Percentiles rank a stretch among this genome's conserved stretches.
Conservation (phyloP, 805 yeast genomes). For the Kluyveromyces wickerhamii region DNA sequence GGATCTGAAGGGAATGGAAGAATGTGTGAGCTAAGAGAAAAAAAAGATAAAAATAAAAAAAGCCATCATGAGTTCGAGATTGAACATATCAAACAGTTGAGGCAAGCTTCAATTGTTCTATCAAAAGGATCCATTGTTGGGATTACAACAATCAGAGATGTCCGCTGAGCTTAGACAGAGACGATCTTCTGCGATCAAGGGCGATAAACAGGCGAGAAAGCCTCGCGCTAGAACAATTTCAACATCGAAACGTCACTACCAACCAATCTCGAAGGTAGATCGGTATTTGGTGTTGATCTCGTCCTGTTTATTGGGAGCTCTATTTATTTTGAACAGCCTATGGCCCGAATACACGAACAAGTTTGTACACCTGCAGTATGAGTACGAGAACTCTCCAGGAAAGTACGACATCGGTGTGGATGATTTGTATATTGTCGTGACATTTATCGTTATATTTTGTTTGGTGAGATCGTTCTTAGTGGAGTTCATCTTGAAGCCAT, state of each 20-base stretch:
- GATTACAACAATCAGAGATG: not conserved
- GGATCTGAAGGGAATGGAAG: too few relatives aligned
- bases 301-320: conserved; percentile 12
- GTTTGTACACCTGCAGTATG: conserved; percentile 37
- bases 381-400: conserved; percentile 16
- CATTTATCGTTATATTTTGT: conserved; percentile 48
- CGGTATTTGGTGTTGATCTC: conserved; percentile 27
- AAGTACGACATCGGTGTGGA: conserved; percentile 48
- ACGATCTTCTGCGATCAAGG: not conserved
- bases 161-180: conserved; percentile 2
- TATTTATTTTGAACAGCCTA: conserved; percentile 20
- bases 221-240: not conserved
- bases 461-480: conserved; percentile 55
- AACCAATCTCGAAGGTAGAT: conserved; percentile 14
- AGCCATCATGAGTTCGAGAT: too few relatives aligned
- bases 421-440: conserved; percentile 46
- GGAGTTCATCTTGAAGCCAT: conserved; percentile 48
- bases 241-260: conserved; percentile 5
- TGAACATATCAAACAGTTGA: too few relatives aligned
- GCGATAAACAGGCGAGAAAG: too few relatives aligned
- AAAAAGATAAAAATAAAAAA: too few relatives aligned
- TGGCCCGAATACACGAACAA: conserved; percentile 25
- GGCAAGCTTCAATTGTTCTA: too few relatives aligned
- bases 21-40: too few relatives aligned
- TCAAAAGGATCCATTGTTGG: too few relatives aligned